These are phyloP conservation scores for Circinella minor DNA, from an alignment of 371 early-diverging fungal species.

Conservation along the genomic window DNA sequence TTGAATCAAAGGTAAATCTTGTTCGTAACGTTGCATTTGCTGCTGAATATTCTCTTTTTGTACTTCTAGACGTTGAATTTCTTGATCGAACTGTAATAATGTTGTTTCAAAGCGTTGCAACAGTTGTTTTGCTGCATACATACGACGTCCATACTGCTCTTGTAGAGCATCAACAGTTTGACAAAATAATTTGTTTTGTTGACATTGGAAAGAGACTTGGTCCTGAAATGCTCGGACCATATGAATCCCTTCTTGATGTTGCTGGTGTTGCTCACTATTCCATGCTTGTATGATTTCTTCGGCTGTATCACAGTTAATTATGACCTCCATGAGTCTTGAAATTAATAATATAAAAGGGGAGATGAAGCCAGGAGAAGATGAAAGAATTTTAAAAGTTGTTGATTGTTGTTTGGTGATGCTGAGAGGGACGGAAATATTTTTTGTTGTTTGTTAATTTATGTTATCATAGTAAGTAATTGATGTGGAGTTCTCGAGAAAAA, in stretches of 20 bases:
- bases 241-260: too few species aligned
- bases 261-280: neutral
- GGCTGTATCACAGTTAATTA: neutral
- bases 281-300: neutral
- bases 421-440: too few species aligned
- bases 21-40: constrained; percentile 22
- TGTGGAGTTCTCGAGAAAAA: too few species aligned
- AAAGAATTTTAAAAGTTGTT: too few species aligned
- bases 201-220: constrained; percentile 7
- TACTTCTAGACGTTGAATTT: constrained; percentile 14
- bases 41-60: constrained; percentile 24
- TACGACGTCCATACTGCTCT: constrained; percentile 18
- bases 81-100: constrained; percentile 16
- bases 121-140: constrained; percentile 13
- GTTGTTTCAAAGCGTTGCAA: constrained; percentile 9
- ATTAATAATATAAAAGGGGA: constrained; percentile 4
- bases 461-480: too few species aligned
- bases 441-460: too few species aligned
- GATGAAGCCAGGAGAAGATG: neutral
- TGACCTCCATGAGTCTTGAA: neutral
- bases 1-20: constrained; percentile 15
- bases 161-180: constrained; percentile 13
- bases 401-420: too few species aligned
- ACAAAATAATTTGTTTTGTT: constrained; percentile 11
- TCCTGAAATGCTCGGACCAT: constrained; percentile 7